Conservation (phyloP, 2,329 filamentous ascomycete genomes). For the Cyphellophora europaea region DNA sequence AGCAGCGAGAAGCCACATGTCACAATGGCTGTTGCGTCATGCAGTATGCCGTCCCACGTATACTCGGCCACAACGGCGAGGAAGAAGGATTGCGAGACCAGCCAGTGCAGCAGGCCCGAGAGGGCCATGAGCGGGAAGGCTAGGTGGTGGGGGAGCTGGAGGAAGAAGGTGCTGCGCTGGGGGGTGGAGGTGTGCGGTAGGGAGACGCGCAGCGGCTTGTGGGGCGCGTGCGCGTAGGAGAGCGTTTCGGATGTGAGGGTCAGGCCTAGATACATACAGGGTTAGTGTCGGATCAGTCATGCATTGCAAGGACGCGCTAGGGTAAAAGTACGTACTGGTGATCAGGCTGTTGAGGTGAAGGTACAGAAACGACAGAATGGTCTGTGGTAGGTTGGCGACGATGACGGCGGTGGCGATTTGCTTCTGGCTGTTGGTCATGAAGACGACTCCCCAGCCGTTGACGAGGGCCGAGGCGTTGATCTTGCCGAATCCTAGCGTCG, state of each 20-base stretch:
- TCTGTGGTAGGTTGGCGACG: constrained; percentile 28
- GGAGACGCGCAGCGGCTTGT: constrained; percentile 29
- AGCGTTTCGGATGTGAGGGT: constrained; percentile 37
- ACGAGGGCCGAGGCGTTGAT: constrained; percentile 11
- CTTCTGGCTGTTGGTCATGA: neutral
- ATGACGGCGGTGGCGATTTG: constrained; percentile 11
- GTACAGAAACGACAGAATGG: constrained; percentile 26
- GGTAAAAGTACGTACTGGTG: constrained; percentile 39
- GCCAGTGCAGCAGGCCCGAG: constrained; percentile 30
- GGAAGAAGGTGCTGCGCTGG: constrained; percentile 32
- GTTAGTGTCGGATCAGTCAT: neutral
- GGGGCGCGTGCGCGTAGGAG: constrained; percentile 24
- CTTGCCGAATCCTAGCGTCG: constrained; percentile 14
- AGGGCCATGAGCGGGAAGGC: constrained; percentile 25
- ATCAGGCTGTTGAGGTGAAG: constrained; percentile 26
- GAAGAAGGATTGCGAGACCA: constrained; percentile 36
- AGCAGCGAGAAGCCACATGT: constrained; percentile 19
- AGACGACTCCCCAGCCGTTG: constrained; percentile 9
- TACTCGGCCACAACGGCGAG: constrained; percentile 25
- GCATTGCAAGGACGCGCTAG: no score
- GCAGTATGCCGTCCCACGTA: constrained; percentile 3
- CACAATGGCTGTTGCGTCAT: constrained; percentile 6
- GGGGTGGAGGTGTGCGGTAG: constrained; percentile 22
- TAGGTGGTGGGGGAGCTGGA: constrained; percentile 30
- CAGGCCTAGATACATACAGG: neutral